Base-by-base conservation (phyloP, 805 yeast genomes). In the Komagataella pseudopastoris region DNA sequence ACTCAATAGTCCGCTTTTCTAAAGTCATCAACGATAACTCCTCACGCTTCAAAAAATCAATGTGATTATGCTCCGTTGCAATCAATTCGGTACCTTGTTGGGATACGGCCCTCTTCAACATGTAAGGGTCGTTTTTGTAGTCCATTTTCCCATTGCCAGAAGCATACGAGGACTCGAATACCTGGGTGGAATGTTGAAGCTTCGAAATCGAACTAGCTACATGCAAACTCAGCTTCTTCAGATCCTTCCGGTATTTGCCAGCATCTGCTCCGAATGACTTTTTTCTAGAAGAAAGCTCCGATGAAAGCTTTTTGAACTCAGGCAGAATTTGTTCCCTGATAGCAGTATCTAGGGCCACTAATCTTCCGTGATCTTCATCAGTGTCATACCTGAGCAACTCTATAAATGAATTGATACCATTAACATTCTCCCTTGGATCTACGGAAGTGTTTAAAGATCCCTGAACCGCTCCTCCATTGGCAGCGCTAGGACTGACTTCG, bases 41-140 rank as follows among this genome's bases (percentile, higher is more conserved):
- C 50, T 67, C 63, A 49, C 65, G 61, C 48, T 68, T 61, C 23
- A 77, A 62, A 44, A 73, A 71, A 52, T 73, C 77, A 20, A 71
- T 62, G 54, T 72, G 74, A 22, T 58, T 56, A 58, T 76, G 75
- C 58, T 77, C 81, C 56, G 69, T 69, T 45, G 60, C 60, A 24
- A 77, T 56, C 60, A 77, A 81, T 24, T 57, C 61, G 10, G 64
- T 66, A 4, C 76, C 71, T 48, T 67, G 61, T 47, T 61, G 58
- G 23, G 67, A 52, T 2, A 71, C 63, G 3, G 54, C 47, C 50
- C 79, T 70, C 56, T 70, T 70, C 47, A 68, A 54, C 23, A 75
- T 56, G 55, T 70, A 77, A 5, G 82, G 82, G 56, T 77, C 82
- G 44, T 62, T 62, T 48, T 63, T 60, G 50, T 66, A 63, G 36